Percentiles rank a stretch among this genome's conserved stretches.
Conservation (phyloP, 2,329 filamentous ascomycete species). For the Pseudocercospora musae region DNA sequence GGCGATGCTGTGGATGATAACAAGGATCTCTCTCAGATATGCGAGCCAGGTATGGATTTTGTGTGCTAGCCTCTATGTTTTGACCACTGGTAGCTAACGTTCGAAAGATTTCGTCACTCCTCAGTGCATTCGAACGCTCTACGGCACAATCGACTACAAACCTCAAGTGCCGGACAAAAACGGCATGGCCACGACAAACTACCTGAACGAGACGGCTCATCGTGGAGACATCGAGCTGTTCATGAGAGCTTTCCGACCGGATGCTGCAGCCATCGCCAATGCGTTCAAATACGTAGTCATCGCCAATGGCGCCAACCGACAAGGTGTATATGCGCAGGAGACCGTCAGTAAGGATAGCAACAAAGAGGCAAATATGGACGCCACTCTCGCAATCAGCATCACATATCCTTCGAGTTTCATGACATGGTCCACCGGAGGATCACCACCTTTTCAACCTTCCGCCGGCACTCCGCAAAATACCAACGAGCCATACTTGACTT, state of each 20-base stretch:
- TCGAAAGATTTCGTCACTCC: slow-evolving; percentile 51
- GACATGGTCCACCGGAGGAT: slow-evolving; percentile 60
- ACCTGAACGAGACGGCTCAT: slow-evolving; percentile 48
- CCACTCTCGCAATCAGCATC: slow-evolving; percentile 58
- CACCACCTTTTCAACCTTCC: slow-evolving; percentile 52
- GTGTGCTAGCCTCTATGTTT: too few relatives aligned
- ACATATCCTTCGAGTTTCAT: slow-evolving; percentile 53
- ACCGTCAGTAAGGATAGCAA: slow-evolving; percentile 28
- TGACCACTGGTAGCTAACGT: slow-evolving; percentile 52
- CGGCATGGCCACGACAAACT: slow-evolving; percentile 48
- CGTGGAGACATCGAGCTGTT: slow-evolving; percentile 58
- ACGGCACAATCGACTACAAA: slow-evolving; percentile 54
- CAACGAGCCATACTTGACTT: slow-evolving; percentile 68
- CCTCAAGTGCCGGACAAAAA: slow-evolving; percentile 44
- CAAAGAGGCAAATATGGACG: slow-evolving; percentile 62
- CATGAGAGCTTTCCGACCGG: slow-evolving; percentile 53
- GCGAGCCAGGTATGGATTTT: slow-evolving; percentile 24
- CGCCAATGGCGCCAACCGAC: slow-evolving; percentile 52
- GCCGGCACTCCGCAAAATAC: slow-evolving; percentile 47
- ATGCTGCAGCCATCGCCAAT: slow-evolving; percentile 40
- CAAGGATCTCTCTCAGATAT: slow-evolving; percentile 34
- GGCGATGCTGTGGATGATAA: background rate
- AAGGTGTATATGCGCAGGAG: slow-evolving; percentile 38
- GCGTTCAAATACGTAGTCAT: slow-evolving; percentile 59
- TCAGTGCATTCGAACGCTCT: slow-evolving; percentile 53